These are phyloP conservation scores for Aspergillus fumigatus DNA, from an alignment of 2,329 filamentous ascomycete species.

Conservation along the genomic window DNA sequence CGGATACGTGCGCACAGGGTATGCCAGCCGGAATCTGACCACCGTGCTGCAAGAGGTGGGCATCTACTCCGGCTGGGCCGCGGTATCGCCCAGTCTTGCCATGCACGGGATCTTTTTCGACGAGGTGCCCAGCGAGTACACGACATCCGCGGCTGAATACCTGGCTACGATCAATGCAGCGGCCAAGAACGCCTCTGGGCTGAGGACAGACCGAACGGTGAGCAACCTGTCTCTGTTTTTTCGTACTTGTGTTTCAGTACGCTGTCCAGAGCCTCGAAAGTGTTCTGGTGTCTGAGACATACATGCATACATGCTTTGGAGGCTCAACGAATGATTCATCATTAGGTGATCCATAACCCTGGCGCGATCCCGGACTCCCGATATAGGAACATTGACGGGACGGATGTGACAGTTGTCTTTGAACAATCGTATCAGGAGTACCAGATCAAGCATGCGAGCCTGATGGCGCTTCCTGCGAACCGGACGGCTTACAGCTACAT, in stretches of 20 bases:
- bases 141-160: constrained; percentile 16
- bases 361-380: constrained; percentile 10
- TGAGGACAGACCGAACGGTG: constrained; percentile 6
- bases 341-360: constrained; percentile 14
- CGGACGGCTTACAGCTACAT: constrained; percentile 8
- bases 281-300: background rate
- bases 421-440: constrained; percentile 11
- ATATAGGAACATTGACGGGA: constrained; percentile 1
- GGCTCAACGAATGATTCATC: background rate
- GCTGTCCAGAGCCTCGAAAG: background rate
- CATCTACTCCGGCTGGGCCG: constrained; percentile 35
- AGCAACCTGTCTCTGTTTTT: background rate
- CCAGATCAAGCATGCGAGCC: background rate
- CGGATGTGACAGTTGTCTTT: constrained; percentile 11
- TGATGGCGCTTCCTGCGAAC: background rate
- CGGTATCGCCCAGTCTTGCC: constrained; percentile 20
- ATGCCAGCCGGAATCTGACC: constrained; percentile 26
- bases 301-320: background rate
- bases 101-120: constrained; percentile 41
- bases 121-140: constrained; percentile 25
- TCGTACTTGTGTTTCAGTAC: background rate
- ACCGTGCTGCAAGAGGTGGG: constrained; percentile 33
- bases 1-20: constrained; percentile 40
- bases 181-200: constrained; percentile 12
- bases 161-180: constrained; percentile 13